These are phyloP conservation scores for Fusarium sp. DNA, from an alignment of 2,329 filamentous ascomycete species.

Conservation along the genomic window DNA sequence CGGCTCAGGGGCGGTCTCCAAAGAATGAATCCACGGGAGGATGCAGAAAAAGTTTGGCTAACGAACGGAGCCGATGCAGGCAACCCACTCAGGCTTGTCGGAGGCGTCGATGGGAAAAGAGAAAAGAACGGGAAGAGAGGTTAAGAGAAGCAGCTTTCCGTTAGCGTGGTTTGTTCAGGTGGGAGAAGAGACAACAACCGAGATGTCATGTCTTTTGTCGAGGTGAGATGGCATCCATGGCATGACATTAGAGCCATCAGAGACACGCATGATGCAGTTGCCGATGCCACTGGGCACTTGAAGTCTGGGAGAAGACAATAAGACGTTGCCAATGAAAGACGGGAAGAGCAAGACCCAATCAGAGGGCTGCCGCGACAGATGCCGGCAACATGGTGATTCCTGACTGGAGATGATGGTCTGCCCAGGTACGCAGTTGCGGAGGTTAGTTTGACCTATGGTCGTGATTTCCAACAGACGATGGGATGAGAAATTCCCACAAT, in stretches of 20 bases:
- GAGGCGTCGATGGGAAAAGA: conserved; percentile 23
- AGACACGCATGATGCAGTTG: conserved; percentile 1
- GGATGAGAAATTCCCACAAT: neutral
- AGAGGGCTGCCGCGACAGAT: neutral
- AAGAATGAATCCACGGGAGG: conserved; percentile 20
- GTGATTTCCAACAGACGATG: neutral
- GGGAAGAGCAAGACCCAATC: neutral
- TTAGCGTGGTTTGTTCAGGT: neutral
- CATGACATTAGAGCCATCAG: neutral
- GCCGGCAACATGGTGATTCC: neutral
- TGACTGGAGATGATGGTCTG: neutral
- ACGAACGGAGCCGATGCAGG: conserved; percentile 27
- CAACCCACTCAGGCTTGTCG: conserved; percentile 14
- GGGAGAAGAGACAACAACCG: conserved; percentile 5
- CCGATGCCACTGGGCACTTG: neutral
- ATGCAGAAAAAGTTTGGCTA: conserved; percentile 26
- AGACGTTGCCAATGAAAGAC: neutral
- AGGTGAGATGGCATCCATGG: neutral
- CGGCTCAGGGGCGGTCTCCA: neutral
- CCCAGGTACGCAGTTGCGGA: neutral
- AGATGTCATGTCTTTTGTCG: neutral
- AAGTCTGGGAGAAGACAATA: neutral
- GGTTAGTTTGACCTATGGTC: neutral
- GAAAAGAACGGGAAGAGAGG: conserved; percentile 13
- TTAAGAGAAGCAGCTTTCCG: neutral